Base-by-base conservation (phyloP, 1,139 yeast species). In the Hyphopichia burtonii region DNA sequence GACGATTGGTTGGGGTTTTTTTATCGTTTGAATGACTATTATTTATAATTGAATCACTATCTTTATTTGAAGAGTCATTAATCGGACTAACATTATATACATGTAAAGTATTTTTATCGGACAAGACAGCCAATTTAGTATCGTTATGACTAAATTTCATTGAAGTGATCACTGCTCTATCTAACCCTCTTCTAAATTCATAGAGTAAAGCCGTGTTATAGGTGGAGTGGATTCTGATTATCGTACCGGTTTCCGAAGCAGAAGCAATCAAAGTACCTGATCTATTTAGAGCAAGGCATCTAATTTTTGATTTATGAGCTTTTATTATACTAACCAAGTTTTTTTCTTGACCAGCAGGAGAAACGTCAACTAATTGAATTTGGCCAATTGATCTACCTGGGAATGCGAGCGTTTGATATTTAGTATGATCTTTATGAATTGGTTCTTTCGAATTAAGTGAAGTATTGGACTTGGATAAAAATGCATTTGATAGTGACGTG, bases 41-140 rank as follows among this genome's bases (percentile, higher is more conserved):
- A n/a, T 16, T n/a, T 10, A 16, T 16, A 5, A 20, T 12, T n/a
- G 27, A 20, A 3, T 12, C n/a, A 19, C 7, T 12, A 5, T 9
- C 15, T 11, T 15, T 28, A 14, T 14, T 16, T 8, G n/a, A 9
- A 14, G 31, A 16, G 4, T 31, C 34, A 20, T 23, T 22, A 16
- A n/a, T 28, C 2, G 31, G 19, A n/a, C 28, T 17, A 18, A 83
- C 65, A 54, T 83, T 86, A 63, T 82, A 93, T 5, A 93, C 78
- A 64, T 93, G 99, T 43, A 93, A 66, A 1, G 98, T 93, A 52
- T 80, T 84, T 59, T 93, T 93, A 63, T 89, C 96, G 12, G 96
- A 85, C 30, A 93, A 69, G 3, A 89, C 91, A 0, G 97, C 97
- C 41, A 93, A 67, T 52, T 82, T 79, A 7, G 82, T 63, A 40